Conservation (phyloP, 179 eudicot genomes). For the Silene noctiflora region DNA sequence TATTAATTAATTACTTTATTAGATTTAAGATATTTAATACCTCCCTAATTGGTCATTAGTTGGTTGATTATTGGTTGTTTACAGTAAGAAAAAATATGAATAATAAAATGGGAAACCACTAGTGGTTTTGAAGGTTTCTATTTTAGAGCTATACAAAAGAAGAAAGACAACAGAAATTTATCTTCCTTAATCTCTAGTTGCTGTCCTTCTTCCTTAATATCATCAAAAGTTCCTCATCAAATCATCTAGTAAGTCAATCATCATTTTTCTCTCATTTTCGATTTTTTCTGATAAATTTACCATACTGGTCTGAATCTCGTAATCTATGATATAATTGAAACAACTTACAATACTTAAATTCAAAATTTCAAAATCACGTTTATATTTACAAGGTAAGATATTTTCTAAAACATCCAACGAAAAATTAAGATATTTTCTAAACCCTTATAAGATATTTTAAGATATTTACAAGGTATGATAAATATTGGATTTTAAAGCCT, state of each 20-base stretch:
- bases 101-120: not conserved
- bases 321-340: not conserved
- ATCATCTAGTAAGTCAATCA: conserved; percentile 28
- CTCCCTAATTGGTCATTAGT: not conserved
- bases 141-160: conserved; percentile 17
- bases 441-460: no score
- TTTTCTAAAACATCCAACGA: no score
- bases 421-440: no score
- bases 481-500: no score
- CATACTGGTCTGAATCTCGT: no score
- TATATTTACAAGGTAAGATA: no score
- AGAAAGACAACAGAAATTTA: conserved; percentile 9
- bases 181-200: conserved; percentile 8
- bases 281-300: not conserved
- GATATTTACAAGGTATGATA: no score
- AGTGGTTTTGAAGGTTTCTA: conserved; percentile 19
- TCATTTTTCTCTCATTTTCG: not conserved
- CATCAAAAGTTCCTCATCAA: conserved; percentile 29
- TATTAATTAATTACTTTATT: not conserved
- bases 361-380: no score
- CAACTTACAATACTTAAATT: no score
- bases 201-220: conserved; percentile 15
- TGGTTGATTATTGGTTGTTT: not conserved
- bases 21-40: conserved; percentile 4
- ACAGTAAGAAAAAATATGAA: not conserved